Conservation (phyloP, 2,329 filamentous ascomycete species). For the Cladorrhinum sp. region DNA sequence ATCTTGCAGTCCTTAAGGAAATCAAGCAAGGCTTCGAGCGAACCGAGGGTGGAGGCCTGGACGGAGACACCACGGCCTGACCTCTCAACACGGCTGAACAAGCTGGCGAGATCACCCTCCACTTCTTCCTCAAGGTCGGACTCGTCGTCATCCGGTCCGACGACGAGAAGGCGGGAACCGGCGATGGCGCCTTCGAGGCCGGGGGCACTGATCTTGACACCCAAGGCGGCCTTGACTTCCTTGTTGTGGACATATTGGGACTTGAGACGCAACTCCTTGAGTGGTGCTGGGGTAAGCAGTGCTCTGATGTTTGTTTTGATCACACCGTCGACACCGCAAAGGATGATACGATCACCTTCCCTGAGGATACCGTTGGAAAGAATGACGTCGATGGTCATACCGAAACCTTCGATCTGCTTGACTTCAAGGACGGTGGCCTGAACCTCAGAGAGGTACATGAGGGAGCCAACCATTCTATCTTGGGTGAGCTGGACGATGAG, state of each 20-base stretch:
- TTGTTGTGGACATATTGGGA: conserved; percentile 98
- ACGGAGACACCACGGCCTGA: conserved; percentile 93
- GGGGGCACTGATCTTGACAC: conserved; percentile 98
- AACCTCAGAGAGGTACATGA: conserved; percentile 98
- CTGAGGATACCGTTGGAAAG: conserved; percentile 91
- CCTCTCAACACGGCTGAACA: conserved; percentile 89
- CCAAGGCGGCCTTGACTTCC: conserved; percentile 95
- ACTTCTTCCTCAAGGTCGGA: conserved; percentile 96
- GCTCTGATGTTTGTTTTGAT: conserved; percentile 96
- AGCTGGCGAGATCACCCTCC: conserved; percentile 85
- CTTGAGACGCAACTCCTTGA: conserved; percentile 93
- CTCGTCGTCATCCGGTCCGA: conserved; percentile 92
- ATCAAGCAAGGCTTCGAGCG: conserved; percentile 90
- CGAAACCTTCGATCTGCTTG: conserved; percentile 97
- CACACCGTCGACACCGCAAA: conserved; percentile 94
- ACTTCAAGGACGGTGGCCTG: conserved; percentile 98
- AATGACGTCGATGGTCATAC: conserved; percentile 97
- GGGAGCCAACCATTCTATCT: conserved; percentile 91
- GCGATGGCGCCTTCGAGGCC: conserved; percentile 95
- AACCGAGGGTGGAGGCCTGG: conserved; percentile 95
- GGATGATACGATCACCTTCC: conserved; percentile 90
- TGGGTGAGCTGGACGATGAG: conserved; percentile 88
- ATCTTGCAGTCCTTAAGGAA: conserved; percentile 97
- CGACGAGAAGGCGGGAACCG: conserved; percentile 89
- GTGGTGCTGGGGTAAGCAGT: conserved; percentile 83